Conservation (phyloP, 441 rosid genomes). For the Croton laevigatus region DNA sequence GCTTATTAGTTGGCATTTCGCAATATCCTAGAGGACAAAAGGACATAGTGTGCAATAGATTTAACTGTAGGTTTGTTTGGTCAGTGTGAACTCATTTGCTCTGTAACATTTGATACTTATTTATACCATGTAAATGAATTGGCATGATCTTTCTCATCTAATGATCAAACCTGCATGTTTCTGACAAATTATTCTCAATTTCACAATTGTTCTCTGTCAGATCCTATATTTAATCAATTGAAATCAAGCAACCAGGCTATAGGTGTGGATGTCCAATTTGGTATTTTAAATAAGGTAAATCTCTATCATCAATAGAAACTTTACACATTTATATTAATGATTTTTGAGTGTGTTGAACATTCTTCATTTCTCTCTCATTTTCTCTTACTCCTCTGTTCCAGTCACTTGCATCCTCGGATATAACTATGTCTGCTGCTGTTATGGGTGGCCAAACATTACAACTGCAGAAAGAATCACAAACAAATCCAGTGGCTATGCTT, state of each 20-base stretch:
- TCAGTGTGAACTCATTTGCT: slow-evolving; percentile 3
- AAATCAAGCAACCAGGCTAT: slow-evolving; percentile 45
- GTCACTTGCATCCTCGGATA: slow-evolving; percentile 40
- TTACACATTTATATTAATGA: slow-evolving; percentile 8
- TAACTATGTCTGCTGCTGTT: slow-evolving; percentile 33
- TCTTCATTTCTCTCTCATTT: not conserved
- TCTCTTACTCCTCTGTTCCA: slow-evolving; percentile 20
- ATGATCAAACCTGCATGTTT: not conserved
- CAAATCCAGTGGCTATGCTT: slow-evolving; percentile 39
- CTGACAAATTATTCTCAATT: slow-evolving; percentile 2
- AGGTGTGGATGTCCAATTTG: slow-evolving; percentile 45
- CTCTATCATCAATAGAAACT: slow-evolving; percentile 5
- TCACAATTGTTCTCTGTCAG: slow-evolving; percentile 27
- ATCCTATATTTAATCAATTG: slow-evolving; percentile 49
- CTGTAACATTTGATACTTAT: not conserved
- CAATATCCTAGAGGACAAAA: too few relatives aligned
- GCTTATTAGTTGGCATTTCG: not conserved
- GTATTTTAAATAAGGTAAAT: slow-evolving; percentile 46
- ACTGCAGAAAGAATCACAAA: slow-evolving; percentile 38
- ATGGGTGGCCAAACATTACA: slow-evolving; percentile 37
- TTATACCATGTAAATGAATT: not conserved
- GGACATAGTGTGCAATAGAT: too few relatives aligned
- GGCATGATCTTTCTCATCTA: not conserved
- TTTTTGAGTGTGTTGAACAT: slow-evolving; percentile 19
- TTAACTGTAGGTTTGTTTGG: not conserved